Conservation (phyloP, 768 basidiomycete genomes). For the Cystofilobasidium macerans region DNA sequence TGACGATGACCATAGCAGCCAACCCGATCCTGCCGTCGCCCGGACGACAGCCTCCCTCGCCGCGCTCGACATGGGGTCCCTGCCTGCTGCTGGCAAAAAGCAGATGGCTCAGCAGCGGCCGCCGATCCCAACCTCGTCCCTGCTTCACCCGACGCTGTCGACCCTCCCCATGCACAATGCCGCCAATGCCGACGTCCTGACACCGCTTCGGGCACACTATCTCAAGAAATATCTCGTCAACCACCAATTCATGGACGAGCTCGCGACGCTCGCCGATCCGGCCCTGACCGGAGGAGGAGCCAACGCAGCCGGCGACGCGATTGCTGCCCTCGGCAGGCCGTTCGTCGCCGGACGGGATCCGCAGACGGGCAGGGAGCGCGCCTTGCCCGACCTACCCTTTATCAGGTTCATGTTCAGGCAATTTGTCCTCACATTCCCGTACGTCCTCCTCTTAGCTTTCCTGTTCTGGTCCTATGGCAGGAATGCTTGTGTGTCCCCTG, state of each 20-base stretch:
- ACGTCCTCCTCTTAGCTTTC: background rate
- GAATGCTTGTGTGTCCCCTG: too few species aligned
- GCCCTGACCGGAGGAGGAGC: too few species aligned
- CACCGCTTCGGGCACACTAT: slow-evolving; percentile 88
- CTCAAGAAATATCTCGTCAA: slow-evolving; percentile 91
- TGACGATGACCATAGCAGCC: too few species aligned
- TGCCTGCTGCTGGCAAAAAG: too few species aligned
- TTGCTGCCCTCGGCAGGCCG: slow-evolving; percentile 80
- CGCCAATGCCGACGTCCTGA: slow-evolving; percentile 43
- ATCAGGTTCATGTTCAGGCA: slow-evolving; percentile 80
- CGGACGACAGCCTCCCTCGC: background rate
- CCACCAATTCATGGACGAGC: slow-evolving; percentile 72
- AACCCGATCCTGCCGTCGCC: too few species aligned
- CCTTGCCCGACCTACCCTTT: slow-evolving; percentile 47
- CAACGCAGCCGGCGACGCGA: slow-evolving; percentile 42
- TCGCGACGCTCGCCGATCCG: slow-evolving; percentile 50
- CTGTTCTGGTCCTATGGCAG: background rate
- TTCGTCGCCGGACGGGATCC: slow-evolving; percentile 49
- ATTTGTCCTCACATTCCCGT: slow-evolving; percentile 83
- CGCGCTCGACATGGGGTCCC: background rate
- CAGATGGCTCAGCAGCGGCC: slow-evolving; percentile 10
- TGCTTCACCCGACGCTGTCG: slow-evolving; percentile 23
- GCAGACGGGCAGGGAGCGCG: slow-evolving; percentile 14
- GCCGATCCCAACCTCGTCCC: slow-evolving; percentile 24
- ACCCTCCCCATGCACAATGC: slow-evolving; percentile 23